A percentile compares a stretch with the other conserved stretches of the same genome.
Evolutionary conservation across 352 stramenopile genomes (phyloP).

Genomic region (Phytopythium cucurbitacearum): DNA sequence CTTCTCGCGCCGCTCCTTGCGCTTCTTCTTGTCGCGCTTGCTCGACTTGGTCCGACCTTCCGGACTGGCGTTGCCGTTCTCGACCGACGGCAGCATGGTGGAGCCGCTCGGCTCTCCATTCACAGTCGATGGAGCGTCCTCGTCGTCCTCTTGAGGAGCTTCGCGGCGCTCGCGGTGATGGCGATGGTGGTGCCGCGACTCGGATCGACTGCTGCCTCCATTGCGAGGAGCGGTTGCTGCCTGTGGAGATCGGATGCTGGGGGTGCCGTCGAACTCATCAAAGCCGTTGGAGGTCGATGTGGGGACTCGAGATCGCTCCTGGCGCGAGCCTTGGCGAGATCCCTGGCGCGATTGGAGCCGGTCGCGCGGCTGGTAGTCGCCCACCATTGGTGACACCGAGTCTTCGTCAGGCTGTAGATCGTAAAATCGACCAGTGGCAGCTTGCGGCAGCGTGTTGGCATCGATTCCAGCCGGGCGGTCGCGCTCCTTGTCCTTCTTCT

Average conservation of each 20-base stretch:
- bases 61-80: slow-evolving; percentile 7
- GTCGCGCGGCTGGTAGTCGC: slow-evolving; percentile 67
- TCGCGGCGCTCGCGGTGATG: slow-evolving; percentile 11
- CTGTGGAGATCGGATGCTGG: slow-evolving; percentile 5
- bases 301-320: slow-evolving; percentile 6
- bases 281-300: slow-evolving; percentile 12
- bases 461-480: too few species aligned
- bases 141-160: slow-evolving; percentile 23
- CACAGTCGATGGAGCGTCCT: background rate
- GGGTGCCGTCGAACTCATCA: slow-evolving; percentile 33
- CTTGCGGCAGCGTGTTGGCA: background rate
- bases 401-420: slow-evolving; percentile 16
- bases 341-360: slow-evolving; percentile 74
- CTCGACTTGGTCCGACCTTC: slow-evolving; percentile 33
- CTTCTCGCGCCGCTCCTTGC: slow-evolving; percentile 45
- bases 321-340: slow-evolving; percentile 47
- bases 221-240: slow-evolving; percentile 1
- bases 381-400: slow-evolving; percentile 29
- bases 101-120: too few species aligned
- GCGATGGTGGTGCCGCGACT: slow-evolving; percentile 20
- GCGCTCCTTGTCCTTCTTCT: background rate
- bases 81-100: slow-evolving; percentile 13
- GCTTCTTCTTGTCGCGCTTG: slow-evolving; percentile 58
- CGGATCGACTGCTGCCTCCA: slow-evolving; percentile 14
- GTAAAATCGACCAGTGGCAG: background rate